phyloP scores from a whole-genome alignment of 176 grass and related monocot species.

The Phragmites australis region DNA sequence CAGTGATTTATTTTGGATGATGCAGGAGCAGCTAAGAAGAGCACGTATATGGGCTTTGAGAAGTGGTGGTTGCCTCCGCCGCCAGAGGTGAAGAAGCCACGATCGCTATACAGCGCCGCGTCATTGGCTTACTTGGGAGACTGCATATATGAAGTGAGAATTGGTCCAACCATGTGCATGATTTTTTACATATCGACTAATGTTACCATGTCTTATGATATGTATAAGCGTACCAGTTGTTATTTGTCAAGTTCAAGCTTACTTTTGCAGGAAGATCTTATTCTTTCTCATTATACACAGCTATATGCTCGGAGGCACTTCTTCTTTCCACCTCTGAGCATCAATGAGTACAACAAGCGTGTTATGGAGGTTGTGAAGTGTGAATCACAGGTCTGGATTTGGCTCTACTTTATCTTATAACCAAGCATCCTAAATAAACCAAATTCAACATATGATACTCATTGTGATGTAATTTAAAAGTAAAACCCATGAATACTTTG shows the following conservation, averaged over 20 bases:
- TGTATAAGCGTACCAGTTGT: background rate
- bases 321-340: conserved; percentile 88
- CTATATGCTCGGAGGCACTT: conserved; percentile 96
- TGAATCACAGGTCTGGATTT: conserved; percentile 78
- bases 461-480: background rate
- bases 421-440: background rate
- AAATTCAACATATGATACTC: background rate
- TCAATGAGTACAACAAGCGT: conserved; percentile 91
- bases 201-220: background rate
- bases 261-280: conserved; percentile 28
- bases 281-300: conserved; percentile 46
- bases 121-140: conserved; percentile 95
- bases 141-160: conserved; percentile 93
- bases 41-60: conserved; percentile 80
- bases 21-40: conserved; percentile 43
- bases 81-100: conserved; percentile 80
- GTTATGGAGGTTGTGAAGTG: conserved; percentile 93
- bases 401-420: conserved; percentile 30
- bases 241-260: conserved; percentile 25
- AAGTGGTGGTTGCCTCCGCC: conserved; percentile 81
- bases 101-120: conserved; percentile 71
- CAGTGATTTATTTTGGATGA: conserved; percentile 13
- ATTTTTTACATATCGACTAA: background rate
- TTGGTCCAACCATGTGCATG: background rate
- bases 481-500: background rate